Conservation (phyloP, 179 eudicot genomes). For the Drosera spatulata region DNA sequence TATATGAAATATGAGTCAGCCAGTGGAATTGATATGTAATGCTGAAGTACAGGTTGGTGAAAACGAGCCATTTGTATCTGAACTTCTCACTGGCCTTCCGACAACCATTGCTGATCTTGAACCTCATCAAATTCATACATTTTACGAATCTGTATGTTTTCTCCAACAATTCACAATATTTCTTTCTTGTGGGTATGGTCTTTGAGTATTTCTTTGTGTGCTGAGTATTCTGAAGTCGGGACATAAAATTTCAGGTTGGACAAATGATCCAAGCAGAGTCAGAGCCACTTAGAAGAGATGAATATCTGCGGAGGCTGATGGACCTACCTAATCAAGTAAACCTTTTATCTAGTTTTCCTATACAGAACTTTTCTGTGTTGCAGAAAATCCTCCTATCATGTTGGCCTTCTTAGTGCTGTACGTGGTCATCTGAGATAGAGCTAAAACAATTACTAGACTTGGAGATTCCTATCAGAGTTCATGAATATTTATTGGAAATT, state of each 20-base stretch:
- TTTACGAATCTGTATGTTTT: conserved; percentile 86
- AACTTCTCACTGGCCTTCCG: conserved; percentile 81
- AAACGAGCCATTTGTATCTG: conserved; percentile 96
- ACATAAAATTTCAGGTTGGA: conserved; percentile 52
- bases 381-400: too few relatives aligned
- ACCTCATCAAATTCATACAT: conserved; percentile 88
- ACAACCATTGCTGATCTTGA: conserved; percentile 82
- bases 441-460: too few relatives aligned
- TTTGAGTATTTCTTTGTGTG: neutral
- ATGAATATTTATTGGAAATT: too few relatives aligned
- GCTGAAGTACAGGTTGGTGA: conserved; percentile 67
- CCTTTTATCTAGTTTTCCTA: neutral
- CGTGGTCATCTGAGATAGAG: too few relatives aligned
- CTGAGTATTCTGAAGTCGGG: too few relatives aligned
- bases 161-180: neutral
- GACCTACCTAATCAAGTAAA: conserved; percentile 90
- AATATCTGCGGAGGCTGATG: conserved; percentile 85
- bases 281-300: conserved; percentile 88
- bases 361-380: too few relatives aligned
- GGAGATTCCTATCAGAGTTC: too few relatives aligned
- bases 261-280: conserved; percentile 94
- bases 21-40: neutral
- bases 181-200: neutral
- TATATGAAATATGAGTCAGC: neutral
- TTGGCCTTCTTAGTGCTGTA: too few relatives aligned